Conservation (phyloP, 2,329 filamentous ascomycete species). For the Neurospora sp. region DNA sequence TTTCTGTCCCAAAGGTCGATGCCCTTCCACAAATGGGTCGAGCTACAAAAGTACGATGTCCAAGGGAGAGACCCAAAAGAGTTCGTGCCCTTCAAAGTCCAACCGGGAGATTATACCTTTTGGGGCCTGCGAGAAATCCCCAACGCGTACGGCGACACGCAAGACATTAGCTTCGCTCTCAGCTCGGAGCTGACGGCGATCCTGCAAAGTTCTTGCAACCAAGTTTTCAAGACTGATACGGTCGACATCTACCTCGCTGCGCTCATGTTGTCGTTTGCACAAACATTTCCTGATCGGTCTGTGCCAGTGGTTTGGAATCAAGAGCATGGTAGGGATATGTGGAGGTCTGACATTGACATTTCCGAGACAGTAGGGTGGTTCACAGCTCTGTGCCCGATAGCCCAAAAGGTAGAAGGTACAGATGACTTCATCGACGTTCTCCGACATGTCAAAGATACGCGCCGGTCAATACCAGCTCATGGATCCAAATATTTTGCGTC, state of each 20-base stretch:
- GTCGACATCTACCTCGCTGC: conserved; percentile 45
- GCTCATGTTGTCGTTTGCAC: conserved; percentile 44
- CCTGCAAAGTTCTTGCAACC: conserved; percentile 32
- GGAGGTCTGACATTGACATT: conserved; percentile 38
- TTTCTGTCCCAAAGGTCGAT: conserved; percentile 34
- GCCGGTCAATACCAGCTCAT: conserved; percentile 32
- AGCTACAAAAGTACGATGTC: conserved; percentile 32
- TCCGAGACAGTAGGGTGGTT: conserved; percentile 52
- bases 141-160: conserved; percentile 37
- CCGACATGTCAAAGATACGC: conserved; percentile 42
- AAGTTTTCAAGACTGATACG: conserved; percentile 39
- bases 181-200: conserved; percentile 30
- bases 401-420: conserved; percentile 30
- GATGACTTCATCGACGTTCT: conserved; percentile 42
- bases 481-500: conserved; percentile 41
- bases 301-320: conserved; percentile 45
- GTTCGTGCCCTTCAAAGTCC: conserved; percentile 29
- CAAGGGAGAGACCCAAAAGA: conserved; percentile 18
- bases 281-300: conserved; percentile 41
- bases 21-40: conserved; percentile 40
- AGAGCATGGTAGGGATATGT: conserved; percentile 37
- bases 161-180: conserved; percentile 32
- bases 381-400: conserved; percentile 44
- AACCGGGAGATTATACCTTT: conserved; percentile 32
- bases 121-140: conserved; percentile 34